Conservation (phyloP, 2,329 filamentous ascomycete species). For the Blumeria graminis region DNA sequence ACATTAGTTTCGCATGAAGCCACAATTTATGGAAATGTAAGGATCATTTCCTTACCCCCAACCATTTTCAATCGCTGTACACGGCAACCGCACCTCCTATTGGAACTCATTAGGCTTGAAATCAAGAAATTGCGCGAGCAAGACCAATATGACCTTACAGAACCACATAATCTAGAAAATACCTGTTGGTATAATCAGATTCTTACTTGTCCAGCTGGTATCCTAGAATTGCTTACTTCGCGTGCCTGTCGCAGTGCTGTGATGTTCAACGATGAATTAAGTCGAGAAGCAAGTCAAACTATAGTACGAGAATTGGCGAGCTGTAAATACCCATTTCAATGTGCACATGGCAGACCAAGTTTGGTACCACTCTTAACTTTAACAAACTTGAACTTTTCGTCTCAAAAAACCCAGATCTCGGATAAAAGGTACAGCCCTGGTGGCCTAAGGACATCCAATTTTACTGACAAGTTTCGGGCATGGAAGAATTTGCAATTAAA, state of each 20-base stretch:
- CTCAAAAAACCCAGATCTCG: no score
- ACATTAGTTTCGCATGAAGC: background rate
- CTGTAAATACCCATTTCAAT: slow-evolving; percentile 58
- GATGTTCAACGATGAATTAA: slow-evolving; percentile 61
- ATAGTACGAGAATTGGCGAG: slow-evolving; percentile 31
- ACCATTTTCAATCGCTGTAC: slow-evolving; percentile 55
- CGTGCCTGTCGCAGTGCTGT: slow-evolving; percentile 56
- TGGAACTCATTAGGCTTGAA: slow-evolving; percentile 52
- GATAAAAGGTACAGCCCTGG: no score
- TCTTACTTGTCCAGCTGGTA: slow-evolving; percentile 44
- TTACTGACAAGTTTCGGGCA: no score
- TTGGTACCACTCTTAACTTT: slow-evolving; percentile 38
- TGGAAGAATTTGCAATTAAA: no score
- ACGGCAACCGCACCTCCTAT: slow-evolving; percentile 43
- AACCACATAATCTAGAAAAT: background rate
- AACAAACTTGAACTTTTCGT: background rate
- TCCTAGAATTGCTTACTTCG: slow-evolving; percentile 55
- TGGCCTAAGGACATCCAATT: no score
- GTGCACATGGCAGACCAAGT: slow-evolving; percentile 52
- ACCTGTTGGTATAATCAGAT: slow-evolving; percentile 34
- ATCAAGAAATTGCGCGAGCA: slow-evolving; percentile 33
- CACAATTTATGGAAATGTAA: slow-evolving; percentile 14
- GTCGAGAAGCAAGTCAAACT: slow-evolving; percentile 27
- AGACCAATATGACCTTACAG: background rate
- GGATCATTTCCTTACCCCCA: slow-evolving; percentile 37